Evolutionary conservation across 345 rosid species (phyloP), one percentile per base, ranked within the genome.

Genomic region (Excoecaria agallocha): DNA sequence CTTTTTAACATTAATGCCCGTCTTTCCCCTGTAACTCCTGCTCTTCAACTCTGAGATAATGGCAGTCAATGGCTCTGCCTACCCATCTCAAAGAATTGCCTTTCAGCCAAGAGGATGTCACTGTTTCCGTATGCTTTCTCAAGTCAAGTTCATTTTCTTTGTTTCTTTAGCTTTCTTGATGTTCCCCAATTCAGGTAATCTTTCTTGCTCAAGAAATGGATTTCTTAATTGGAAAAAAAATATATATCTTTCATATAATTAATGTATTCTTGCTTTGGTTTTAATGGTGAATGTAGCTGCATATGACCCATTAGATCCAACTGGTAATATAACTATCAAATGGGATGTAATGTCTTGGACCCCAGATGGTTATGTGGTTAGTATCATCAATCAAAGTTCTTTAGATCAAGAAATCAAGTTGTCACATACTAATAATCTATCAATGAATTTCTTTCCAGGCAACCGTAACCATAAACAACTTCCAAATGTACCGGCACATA

Each of bases 301-400:
- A 19, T 89, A 88, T 76, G 93, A 91, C 80, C 91, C 93, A 37
- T 64, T 91, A 70, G 97, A 91, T 77, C 94, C 97, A 46, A 84
- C 71, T 70, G 94, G 94, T 49, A 91, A 91, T 81, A 74, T 91
- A 63, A 91, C 94, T 35, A 84, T 91, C 82, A 91, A 89, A 79
- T 91, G 97, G 97, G 94, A 91, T 66, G 81, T 91, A 35, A 81
- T 84, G 73, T 87, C 86, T 43, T 91, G 97, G 92, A 89, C 90
- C 3, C 73, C 86, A 45, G 97, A 91, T 80, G 97, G 97, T 39
- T 91, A 88, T 83, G 85, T 85, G 88, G 97, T 89, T 63, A 79
- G 84, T 74, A 38, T 65, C 41, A 35, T 30, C 30, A 30, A 30
- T 30, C 30, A 30, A n/a, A 8, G 15, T 19, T 51, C 48, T 43